Conservation (phyloP, 2,329 filamentous ascomycete species). For the Pseudonectria buxi region DNA sequence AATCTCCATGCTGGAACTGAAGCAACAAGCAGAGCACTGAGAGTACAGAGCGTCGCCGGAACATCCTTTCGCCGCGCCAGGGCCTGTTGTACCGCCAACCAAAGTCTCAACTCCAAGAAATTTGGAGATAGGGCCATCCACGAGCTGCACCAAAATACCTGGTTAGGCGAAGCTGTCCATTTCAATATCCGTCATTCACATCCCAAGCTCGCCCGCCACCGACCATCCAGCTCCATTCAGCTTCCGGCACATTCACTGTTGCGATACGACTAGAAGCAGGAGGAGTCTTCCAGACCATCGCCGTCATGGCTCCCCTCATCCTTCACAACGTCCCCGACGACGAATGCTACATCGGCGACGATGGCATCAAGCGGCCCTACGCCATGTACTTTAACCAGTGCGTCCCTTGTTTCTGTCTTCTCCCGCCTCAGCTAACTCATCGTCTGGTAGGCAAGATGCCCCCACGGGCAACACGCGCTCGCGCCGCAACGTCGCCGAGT, state of each 20-base stretch:
- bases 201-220: background rate
- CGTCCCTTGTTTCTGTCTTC: conserved; percentile 11
- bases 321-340: conserved; percentile 64
- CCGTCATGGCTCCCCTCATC: conserved; percentile 55
- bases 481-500: conserved; percentile 50
- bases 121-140: conserved; percentile 1
- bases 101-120: conserved; percentile 4
- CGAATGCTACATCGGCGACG: conserved; percentile 59
- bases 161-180: no score
- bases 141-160: no score
- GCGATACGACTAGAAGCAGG: background rate
- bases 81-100: background rate
- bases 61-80: no score
- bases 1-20: no score
- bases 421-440: conserved; percentile 1
- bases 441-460: conserved; percentile 42
- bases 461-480: conserved; percentile 41
- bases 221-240: background rate
- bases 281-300: background rate
- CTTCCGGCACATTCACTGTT: background rate
- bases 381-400: conserved; percentile 61
- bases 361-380: conserved; percentile 58
- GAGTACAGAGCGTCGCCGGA: no score
- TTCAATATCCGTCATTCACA: no score
- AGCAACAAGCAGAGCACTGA: no score